Conservation (phyloP, 2,329 filamentous ascomycete species). For the Aspergillus latus region DNA sequence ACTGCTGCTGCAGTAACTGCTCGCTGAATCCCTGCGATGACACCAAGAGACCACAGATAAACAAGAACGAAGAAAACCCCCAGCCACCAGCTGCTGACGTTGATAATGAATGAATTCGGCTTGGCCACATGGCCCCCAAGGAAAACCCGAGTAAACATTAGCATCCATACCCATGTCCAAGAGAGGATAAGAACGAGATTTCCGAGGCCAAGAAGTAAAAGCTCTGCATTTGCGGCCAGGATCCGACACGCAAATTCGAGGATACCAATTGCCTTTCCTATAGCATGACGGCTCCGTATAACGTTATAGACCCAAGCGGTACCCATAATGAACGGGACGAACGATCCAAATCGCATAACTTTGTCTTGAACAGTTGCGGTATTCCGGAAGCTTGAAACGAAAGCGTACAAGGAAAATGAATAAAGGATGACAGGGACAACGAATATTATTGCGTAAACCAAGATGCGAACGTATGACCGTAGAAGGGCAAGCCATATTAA, state of each 20-base stretch:
- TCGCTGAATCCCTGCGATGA: conserved; percentile 85
- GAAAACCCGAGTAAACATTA: conserved; percentile 95
- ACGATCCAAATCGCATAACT: conserved; percentile 82
- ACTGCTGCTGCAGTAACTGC: conserved; percentile 92
- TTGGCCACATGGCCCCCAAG: conserved; percentile 79
- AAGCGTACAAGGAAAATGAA: conserved; percentile 86
- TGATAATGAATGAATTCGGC: conserved; percentile 71
- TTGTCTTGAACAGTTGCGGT: conserved; percentile 81
- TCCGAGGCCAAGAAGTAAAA: conserved; percentile 79
- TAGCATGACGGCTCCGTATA: conserved; percentile 73
- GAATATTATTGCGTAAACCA: conserved; percentile 77
- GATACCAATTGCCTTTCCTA: conserved; percentile 81
- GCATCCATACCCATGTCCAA: conserved; percentile 95
- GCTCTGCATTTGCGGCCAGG: conserved; percentile 76
- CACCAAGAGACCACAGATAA: conserved; percentile 90
- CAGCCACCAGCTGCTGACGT: conserved; percentile 89
- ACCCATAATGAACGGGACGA: conserved; percentile 72
- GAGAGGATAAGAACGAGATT: conserved; percentile 72
- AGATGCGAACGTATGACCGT: conserved; percentile 79
- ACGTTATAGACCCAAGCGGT: conserved; percentile 82
- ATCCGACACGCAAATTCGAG: conserved; percentile 91
- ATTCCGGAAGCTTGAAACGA: conserved; percentile 83
- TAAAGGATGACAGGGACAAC: conserved; percentile 83
- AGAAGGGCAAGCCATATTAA: conserved; percentile 87
- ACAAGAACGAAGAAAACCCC: conserved; percentile 89